These are phyloP conservation scores for Nigrospora sphaerica DNA, from an alignment of 2,329 filamentous ascomycete genomes.

Conservation along the genomic window DNA sequence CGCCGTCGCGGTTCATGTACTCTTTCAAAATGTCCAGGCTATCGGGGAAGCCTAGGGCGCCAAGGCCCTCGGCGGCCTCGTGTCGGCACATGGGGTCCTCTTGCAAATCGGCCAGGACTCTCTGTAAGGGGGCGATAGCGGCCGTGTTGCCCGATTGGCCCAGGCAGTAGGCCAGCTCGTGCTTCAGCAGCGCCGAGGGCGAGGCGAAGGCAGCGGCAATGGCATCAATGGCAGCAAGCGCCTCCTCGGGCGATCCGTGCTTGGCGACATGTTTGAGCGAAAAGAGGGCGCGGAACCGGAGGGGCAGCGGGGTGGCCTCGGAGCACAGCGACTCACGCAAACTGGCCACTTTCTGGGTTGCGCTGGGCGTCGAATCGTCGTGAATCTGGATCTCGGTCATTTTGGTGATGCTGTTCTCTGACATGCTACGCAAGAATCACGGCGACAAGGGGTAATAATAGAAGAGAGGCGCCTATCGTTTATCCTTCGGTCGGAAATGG, in stretches of 20 bases:
- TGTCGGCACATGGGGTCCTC: conserved; percentile 95
- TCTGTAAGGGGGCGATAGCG: conserved; percentile 64
- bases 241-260: conserved; percentile 54
- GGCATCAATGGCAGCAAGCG: conserved; percentile 57
- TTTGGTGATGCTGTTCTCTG: not conserved
- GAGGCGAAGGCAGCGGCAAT: conserved; percentile 85
- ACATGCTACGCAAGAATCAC: not conserved
- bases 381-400: not conserved
- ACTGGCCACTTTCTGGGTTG: conserved; percentile 41
- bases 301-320: conserved; percentile 74
- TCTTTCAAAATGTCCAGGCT: conserved; percentile 68
- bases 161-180: conserved; percentile 94
- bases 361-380: conserved; percentile 1
- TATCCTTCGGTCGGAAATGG: too few species aligned
- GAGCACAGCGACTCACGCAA: conserved; percentile 72
- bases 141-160: conserved; percentile 79
- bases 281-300: conserved; percentile 93
- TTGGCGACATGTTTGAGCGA: conserved; percentile 91
- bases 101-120: conserved; percentile 67
- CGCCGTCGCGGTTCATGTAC: conserved; percentile 67
- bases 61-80: conserved; percentile 91
- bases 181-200: conserved; percentile 84
- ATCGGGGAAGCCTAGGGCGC: conserved; percentile 69
- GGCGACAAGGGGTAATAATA: too few species aligned
- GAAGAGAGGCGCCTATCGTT: too few species aligned